These are phyloP conservation scores for Puccinia polysora DNA, from an alignment of 1,284 basidiomycete species.

Conservation along the genomic window DNA sequence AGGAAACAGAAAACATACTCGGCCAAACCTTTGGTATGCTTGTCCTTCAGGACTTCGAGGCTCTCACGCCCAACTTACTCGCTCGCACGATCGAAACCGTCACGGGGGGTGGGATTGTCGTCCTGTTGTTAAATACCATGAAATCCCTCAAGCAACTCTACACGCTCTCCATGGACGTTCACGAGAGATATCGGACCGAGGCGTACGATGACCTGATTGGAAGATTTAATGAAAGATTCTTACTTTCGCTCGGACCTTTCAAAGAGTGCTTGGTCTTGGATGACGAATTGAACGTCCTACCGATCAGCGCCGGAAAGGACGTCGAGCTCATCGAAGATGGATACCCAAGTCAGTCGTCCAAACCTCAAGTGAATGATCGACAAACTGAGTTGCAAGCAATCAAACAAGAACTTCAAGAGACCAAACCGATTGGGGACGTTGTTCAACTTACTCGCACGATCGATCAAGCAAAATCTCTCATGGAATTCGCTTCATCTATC, in stretches of 20 bases:
- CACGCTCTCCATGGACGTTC: constrained; percentile 96
- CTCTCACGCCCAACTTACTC: constrained; percentile 92
- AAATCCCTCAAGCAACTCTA: constrained; percentile 87
- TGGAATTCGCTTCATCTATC: constrained; percentile 88
- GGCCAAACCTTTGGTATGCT: constrained; percentile 98
- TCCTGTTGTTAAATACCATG: constrained; percentile 92
- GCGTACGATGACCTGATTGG: constrained; percentile 79
- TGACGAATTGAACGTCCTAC: constrained; percentile 96
- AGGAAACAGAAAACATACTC: constrained; percentile 90
- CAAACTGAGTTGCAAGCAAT: constrained; percentile 69
- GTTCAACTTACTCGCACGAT: constrained; percentile 87
- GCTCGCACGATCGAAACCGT: constrained; percentile 98
- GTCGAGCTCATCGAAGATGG: constrained; percentile 64
- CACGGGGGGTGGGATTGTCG: constrained; percentile 89
- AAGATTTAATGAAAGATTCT: constrained; percentile 97
- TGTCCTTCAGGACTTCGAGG: constrained; percentile 96
- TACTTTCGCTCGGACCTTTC: constrained; percentile 84
- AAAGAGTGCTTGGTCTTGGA: constrained; percentile 88
- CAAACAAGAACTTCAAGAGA: constrained; percentile 73
- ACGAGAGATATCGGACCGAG: constrained; percentile 69
- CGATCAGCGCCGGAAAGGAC: constrained; percentile 92
- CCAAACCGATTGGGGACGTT: constrained; percentile 82
- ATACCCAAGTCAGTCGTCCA: constrained; percentile 43
- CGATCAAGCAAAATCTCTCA: constrained; percentile 75
- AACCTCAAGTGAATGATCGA: constrained; percentile 59